Percentiles rank a stretch among this genome's conserved stretches.
Conservation (phyloP, 208 protist genomes). For the Trichomonas vaginalis region DNA sequence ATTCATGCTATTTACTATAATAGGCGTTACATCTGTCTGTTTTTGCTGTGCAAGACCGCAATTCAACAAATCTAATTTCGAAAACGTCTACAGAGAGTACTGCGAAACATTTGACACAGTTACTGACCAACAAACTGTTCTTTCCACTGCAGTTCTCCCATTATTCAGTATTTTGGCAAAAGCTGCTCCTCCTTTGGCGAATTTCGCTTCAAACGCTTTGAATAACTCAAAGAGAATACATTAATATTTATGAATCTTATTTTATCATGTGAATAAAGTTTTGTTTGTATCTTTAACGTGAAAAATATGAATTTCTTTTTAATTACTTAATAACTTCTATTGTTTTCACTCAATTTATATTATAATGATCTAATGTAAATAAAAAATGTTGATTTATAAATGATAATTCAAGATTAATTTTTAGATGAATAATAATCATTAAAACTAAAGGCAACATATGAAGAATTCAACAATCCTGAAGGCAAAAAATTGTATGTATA, state of each 20-base stretch:
- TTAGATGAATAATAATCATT: no score
- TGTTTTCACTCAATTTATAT: no score
- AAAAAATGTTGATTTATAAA: no score
- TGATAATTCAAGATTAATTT: no score
- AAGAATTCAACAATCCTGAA: no score
- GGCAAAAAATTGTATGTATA: no score
- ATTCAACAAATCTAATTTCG: neutral
- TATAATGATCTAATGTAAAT: no score
- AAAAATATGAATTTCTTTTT: no score
- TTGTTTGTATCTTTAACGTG: neutral
- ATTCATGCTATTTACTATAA: neutral
- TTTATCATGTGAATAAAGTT: neutral
- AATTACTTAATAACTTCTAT: no score
- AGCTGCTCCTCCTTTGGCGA: neutral
- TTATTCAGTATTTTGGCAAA: neutral
- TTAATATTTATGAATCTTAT: neutral
- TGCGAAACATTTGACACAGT: neutral
- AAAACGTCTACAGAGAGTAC: neutral
- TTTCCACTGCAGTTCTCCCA: neutral
- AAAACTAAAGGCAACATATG: no score
- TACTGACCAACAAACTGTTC: neutral
- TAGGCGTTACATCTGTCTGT: neutral
- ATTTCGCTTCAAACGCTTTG: neutral
- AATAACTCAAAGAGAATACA: neutral
- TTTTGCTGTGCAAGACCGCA: neutral